Base-by-base conservation (phyloP, 768 basidiomycete genomes). In the Krasilnikovozyma curviuscula region DNA sequence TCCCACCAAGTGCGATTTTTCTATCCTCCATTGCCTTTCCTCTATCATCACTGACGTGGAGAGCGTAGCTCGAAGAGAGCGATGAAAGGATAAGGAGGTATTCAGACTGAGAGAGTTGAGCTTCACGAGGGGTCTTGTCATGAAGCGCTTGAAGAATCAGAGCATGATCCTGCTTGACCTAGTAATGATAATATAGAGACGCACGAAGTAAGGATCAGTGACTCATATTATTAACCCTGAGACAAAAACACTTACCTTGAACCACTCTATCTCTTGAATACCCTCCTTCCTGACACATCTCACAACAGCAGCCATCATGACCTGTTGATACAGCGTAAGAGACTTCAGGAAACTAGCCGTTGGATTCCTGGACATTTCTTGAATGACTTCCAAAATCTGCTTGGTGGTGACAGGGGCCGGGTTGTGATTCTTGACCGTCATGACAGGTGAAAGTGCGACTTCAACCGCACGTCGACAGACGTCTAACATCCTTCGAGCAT, bases 401-500 rank as follows among this genome's bases (percentile, higher is more conserved):
- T 71, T 72, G 0, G 74, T 73, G 21, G 72, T 70, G 12, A 81
- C 84, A 0, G 75, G 62, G 68, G 52, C 60, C 4, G 56, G 64
- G 39, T 46, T 65, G 64, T 1, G 65, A 63, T 27, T 69, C 60
- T 50, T 73, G 72, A 21, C 53, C 37, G 31, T 61, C 59, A 25
- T 63, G 39, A 28, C 23, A 25, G 13, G 16, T 5, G 19, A 27
- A 12, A 42, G 16, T 6, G 79, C 77, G 16, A 83, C 73, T 61
- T 91, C 88, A 6, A 88, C 83, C 0, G 83, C 78, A 0, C 86
- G 80, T 56, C 89, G 71, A 66, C 86, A 93, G 39, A 91, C 81
- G 61, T 98, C 93, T 49, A 98, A 69, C 5, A 89, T 82, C 27
- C 89, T 71, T 44, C 93, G 70, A 1, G 93, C 93, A 62, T 98